Evolutionary conservation across 73 alveolate genomes (phyloP), one percentile per base, ranked within the genome.

Genomic region (Tetrahymena malaccensis): DNA sequence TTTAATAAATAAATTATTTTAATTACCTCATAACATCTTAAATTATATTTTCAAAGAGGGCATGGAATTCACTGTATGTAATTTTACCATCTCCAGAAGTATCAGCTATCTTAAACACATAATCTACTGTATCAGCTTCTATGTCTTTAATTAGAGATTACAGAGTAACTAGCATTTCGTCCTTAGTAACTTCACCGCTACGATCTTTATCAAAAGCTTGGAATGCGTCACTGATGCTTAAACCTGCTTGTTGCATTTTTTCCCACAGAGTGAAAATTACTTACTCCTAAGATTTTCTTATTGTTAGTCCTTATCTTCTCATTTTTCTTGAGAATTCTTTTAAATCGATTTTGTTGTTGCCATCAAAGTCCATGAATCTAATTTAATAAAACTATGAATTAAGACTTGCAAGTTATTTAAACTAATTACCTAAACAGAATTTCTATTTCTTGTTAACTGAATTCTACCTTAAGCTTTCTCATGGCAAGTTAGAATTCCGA

Each of bases 191-290:
- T 15, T 85, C 89, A 55, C 94, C 94, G 34, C 85, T 93, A n/a
- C 97, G 38, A 89, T 95, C 85, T 85, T 94, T 85, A 50, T 95
- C 97, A 95, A 95, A 95, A 25, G 97, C 95, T 50, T 95, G 22
- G 93, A 95, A 95, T 1, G 97, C 94, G 19, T 89, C 70, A 55
- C 95, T 22, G 34, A 95, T 85, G n/a, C 83, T 93, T 70, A 85
- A 56, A 9, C 97, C 97, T 35, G 95, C 57, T 22, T 89, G 85
- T 13, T 95, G 38, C 25, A 95, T 95, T 34, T 94, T 94, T 37
- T 57, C 94, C 85, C 94, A 95, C 34, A 95, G 50, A 35, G 58
- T 43, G 94, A 50, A 95, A 25, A 95, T 15, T 93, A 95, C 93
- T 95, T 95, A 40, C 55, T 95, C 97, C 83, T 95, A 94, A 8